These are phyloP conservation scores for Phycomyces nitens DNA, from an alignment of 192 early-diverging fungal genomes.

Conservation along the genomic window DNA sequence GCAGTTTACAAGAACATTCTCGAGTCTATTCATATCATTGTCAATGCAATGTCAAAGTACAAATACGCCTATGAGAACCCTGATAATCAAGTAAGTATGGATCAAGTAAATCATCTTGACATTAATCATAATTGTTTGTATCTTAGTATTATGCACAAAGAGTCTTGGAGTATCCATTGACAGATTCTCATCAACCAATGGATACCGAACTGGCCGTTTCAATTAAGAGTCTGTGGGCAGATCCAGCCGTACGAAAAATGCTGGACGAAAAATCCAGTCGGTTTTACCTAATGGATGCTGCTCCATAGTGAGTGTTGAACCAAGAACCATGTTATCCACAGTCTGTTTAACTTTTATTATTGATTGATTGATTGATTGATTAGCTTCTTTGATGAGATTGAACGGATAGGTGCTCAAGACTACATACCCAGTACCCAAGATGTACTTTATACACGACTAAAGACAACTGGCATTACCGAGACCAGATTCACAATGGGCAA, in stretches of 20 bases:
- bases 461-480: conserved; percentile 98
- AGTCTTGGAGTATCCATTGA: conserved; percentile 40
- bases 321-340: no score
- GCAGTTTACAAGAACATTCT: conserved; percentile 83
- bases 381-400: conserved; percentile 90
- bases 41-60: conserved; percentile 40
- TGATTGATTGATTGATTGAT: background rate
- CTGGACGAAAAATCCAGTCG: conserved; percentile 68
- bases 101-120: no score
- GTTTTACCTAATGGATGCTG: conserved; percentile 91
- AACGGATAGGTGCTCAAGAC: conserved; percentile 75
- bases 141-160: conserved; percentile 27
- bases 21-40: conserved; percentile 74
- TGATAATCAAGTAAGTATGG: conserved; percentile 85
- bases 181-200: conserved; percentile 49
- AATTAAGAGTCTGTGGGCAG: conserved; percentile 70
- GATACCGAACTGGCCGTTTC: conserved; percentile 65
- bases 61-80: conserved; percentile 46
- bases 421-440: conserved; percentile 92
- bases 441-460: conserved; percentile 88
- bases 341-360: background rate
- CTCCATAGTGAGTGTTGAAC: conserved; percentile 76
- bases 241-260: conserved; percentile 59
- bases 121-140: background rate
- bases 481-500: conserved; percentile 60